Evolutionary conservation across 148 eudicot species (phyloP).

Genomic region (Chenopodium formosanum): DNA sequence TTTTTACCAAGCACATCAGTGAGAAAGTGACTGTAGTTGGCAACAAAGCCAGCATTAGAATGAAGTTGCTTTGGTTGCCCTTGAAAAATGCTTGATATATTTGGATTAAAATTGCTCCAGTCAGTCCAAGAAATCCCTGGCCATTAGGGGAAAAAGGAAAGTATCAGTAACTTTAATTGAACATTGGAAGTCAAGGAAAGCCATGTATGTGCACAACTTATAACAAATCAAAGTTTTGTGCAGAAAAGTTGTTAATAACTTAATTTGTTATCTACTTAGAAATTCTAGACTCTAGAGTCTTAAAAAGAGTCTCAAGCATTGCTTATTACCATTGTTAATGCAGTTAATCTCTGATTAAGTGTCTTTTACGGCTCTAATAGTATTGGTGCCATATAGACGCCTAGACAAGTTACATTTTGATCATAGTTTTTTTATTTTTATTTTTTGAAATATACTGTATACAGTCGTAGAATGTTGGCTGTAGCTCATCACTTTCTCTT

Average conservation of each 20-base stretch:
- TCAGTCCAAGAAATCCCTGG: conserved; percentile 83
- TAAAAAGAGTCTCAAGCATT: not conserved
- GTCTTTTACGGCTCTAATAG: not conserved
- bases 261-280: not conserved
- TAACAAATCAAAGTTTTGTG: not conserved
- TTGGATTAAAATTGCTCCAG: conserved; percentile 79
- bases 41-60: conserved; percentile 66
- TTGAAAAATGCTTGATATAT: conserved; percentile 54
- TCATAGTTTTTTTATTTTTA: no score
- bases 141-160: conserved; percentile 11
- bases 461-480: not conserved
- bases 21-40: conserved; percentile 49
- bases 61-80: conserved; percentile 49
- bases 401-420: no score
- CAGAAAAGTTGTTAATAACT: not conserved
- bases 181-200: not conserved
- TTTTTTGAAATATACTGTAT: no score
- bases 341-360: not conserved
- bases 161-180: conserved; percentile 24
- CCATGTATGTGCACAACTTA: not conserved
- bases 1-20: conserved; percentile 59
- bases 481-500: no score
- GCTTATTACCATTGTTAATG: not conserved
- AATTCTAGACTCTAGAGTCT: no score
- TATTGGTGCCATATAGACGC: not conserved